Evolutionary conservation across 192 early-diverging fungal species (phyloP).

Genomic region (Dimargaris xerosporica): DNA sequence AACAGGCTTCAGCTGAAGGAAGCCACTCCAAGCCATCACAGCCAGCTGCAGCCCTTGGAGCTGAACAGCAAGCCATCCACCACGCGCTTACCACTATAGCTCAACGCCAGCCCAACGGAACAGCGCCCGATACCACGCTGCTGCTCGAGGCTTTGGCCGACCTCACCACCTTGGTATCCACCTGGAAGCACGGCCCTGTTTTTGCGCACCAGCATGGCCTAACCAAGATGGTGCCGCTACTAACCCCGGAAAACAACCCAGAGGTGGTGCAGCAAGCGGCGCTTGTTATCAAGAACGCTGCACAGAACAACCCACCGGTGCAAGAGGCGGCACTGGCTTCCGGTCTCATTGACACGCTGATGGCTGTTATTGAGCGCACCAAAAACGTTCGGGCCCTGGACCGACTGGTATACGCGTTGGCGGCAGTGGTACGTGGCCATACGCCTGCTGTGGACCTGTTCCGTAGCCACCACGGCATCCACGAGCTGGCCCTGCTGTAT

Average conservation of each 20-base stretch:
- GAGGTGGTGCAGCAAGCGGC: slow-evolving; percentile 26
- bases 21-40: no score
- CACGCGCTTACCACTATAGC: background rate
- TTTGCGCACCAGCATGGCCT: slow-evolving; percentile 22
- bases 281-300: slow-evolving; percentile 30
- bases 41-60: slow-evolving; percentile 4
- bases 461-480: slow-evolving; percentile 16
- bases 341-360: slow-evolving; percentile 16
- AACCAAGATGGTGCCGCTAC: slow-evolving; percentile 18
- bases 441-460: slow-evolving; percentile 21
- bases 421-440: slow-evolving; percentile 24
- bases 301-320: slow-evolving; percentile 31
- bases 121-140: background rate
- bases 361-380: slow-evolving; percentile 15
- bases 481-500: slow-evolving; percentile 12
- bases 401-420: slow-evolving; percentile 25
- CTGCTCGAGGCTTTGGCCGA: slow-evolving; percentile 20
- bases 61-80: background rate
- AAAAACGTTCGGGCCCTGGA: slow-evolving; percentile 9
- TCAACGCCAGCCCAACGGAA: background rate
- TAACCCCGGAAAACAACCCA: slow-evolving; percentile 21
- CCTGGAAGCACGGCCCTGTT: slow-evolving; percentile 36
- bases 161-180: slow-evolving; percentile 35
- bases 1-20: slow-evolving; percentile 14
- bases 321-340: slow-evolving; percentile 14